Conservation (phyloP, 257 asterid genomes). For the Solanum virginianum region DNA sequence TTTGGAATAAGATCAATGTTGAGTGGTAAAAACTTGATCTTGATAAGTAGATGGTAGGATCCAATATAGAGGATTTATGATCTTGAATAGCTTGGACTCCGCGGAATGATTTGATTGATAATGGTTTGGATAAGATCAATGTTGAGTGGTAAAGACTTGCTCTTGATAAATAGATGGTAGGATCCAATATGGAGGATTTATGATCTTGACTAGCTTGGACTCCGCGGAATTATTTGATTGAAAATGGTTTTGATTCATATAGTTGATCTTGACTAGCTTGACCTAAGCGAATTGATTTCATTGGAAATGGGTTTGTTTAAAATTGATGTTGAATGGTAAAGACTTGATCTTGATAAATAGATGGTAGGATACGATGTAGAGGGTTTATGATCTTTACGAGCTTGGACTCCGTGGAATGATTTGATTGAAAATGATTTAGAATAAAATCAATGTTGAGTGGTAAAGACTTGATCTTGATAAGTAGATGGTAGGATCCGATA, state of each 20-base stretch:
- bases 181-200: neutral
- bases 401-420: neutral
- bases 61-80: neutral
- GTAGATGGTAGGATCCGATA: neutral
- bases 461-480: too few relatives aligned
- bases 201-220: neutral
- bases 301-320: neutral
- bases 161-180: neutral
- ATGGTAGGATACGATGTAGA: neutral
- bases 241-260: neutral
- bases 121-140: neutral
- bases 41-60: neutral
- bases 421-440: neutral
- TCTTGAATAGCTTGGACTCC: neutral
- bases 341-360: neutral
- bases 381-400: neutral
- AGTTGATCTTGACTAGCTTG: neutral
- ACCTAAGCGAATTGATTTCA: neutral
- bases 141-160: neutral
- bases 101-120: neutral
- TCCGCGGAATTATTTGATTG: neutral
- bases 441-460: too few relatives aligned
- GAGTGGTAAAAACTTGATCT: too few relatives aligned
- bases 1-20: too few relatives aligned
- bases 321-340: neutral